phyloP scores from a whole-genome alignment of 73 alveolate genomes.

The Uronychia setigera region DNA sequence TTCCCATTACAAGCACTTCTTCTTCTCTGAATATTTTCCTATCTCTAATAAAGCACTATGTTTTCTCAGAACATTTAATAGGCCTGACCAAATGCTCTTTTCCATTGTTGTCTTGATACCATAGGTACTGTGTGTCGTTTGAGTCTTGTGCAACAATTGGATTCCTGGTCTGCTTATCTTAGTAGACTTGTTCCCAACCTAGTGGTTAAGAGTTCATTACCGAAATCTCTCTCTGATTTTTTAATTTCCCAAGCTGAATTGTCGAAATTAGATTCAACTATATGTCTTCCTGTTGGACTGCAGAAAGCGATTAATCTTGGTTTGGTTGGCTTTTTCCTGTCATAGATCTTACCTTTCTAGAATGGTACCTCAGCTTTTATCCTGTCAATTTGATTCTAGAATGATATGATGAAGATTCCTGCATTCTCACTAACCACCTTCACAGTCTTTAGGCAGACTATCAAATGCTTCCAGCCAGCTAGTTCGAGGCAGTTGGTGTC shows the following conservation, averaged over 20 bases:
- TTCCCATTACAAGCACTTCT: neutral
- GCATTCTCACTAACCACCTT: neutral
- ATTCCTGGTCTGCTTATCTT: neutral
- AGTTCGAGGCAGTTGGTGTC: neutral
- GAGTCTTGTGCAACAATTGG: neutral
- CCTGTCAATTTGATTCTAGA: neutral
- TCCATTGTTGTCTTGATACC: neutral
- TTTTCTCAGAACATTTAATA: neutral
- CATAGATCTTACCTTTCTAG: neutral
- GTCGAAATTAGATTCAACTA: neutral
- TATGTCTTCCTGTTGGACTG: neutral
- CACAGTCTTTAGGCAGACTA: neutral
- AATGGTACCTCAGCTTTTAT: neutral
- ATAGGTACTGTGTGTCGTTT: neutral
- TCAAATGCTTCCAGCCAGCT: neutral
- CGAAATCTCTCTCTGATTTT: neutral
- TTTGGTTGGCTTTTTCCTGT: neutral
- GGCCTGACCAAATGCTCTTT: neutral
- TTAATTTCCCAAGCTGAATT: neutral
- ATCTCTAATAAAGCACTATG: neutral
- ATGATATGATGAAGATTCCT: neutral
- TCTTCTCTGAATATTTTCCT: neutral
- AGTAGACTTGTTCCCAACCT: neutral
- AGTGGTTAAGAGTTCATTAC: neutral
- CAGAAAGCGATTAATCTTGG: neutral